Base-by-base conservation (phyloP, 495 filamentous ascomycete species). In the Chaetomidium leptoderma region DNA sequence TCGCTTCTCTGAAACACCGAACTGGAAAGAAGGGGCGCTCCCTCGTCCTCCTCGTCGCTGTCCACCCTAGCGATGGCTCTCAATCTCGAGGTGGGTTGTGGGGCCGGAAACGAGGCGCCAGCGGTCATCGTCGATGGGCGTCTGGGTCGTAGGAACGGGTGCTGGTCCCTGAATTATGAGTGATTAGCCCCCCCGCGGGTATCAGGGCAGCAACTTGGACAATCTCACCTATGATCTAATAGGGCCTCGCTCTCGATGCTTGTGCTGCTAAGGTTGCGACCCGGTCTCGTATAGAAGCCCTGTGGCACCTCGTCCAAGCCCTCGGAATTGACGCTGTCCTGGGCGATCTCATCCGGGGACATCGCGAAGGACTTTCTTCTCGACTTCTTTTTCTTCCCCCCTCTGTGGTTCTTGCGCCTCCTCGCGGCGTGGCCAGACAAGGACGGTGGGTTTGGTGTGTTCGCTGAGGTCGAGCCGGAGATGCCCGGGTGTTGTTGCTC, bases 241-340 rank as follows among this genome's bases (percentile, higher is more conserved):
- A 95, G 75, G 4, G 82, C 84, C 63, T 90, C 83, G 65, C 88
- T 92, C 53, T 92, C 90, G 52, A 95, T 72, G 65, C 90, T 95
- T 5, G 88, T 90, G 66, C 78, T 85, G 69, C 90, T 95, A 58
- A 85, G 51, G 66, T 86, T 88, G 6, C 70, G 63, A 17, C 74
- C 75, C 35, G 74, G 76, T 42, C 85, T 66, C 30, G 78, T 72
- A 65, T 89, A 91, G 63, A 88, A 85, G 23, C 78, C 70, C 29
- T 63, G 63, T 45, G 56, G 70, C 47, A 56, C 61, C 44, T 69
- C 66, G 29, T 68, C 73, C 43, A 73, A 58, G 16, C 63, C 58
- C 33, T 71, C 70, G 39, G 62, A 74, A 66, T 62, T 65, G 29
- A 66, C 66, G 21, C 67, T 68, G 48, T 72, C 70, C 24, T 63